phyloP scores from a whole-genome alignment of 345 rosid species.

The Citrus inodora region DNA sequence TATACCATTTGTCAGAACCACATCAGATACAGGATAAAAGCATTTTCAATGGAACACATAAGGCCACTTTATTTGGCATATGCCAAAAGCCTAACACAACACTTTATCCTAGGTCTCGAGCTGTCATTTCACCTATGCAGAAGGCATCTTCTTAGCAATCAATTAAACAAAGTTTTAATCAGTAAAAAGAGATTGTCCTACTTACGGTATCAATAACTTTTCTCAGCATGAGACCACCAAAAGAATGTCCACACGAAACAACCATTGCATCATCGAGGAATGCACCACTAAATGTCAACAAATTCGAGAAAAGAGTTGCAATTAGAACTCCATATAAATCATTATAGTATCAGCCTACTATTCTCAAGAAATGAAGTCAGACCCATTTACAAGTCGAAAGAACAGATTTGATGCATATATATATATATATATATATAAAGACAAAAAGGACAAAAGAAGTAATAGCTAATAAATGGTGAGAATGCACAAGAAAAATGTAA shows the following conservation, averaged over 20 bases:
- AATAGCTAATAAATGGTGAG: background rate
- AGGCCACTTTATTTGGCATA: background rate
- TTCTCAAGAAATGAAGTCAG: background rate
- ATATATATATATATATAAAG: background rate
- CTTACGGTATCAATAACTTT: constrained; percentile 84
- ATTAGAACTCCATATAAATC: constrained; percentile 4
- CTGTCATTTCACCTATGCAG: background rate
- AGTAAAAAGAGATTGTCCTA: constrained; percentile 9
- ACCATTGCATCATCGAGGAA: constrained; percentile 96
- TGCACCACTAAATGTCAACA: constrained; percentile 62
- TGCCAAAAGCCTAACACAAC: background rate
- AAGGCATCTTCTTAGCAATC: constrained; percentile 4
- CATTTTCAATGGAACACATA: background rate
- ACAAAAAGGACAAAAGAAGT: background rate
- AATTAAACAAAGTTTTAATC: background rate
- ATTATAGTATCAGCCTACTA: background rate
- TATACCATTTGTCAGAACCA: background rate
- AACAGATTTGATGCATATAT: background rate
- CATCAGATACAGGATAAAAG: background rate
- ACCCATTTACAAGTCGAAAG: background rate
- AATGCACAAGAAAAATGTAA: background rate
- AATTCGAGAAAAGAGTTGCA: constrained; percentile 4
- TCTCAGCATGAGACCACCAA: constrained; percentile 93
- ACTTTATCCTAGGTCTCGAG: constrained; percentile 1
- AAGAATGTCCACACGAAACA: constrained; percentile 97